Evolutionary conservation across 495 filamentous ascomycete species (phyloP).

Genomic region (Daldinia caldariorum): DNA sequence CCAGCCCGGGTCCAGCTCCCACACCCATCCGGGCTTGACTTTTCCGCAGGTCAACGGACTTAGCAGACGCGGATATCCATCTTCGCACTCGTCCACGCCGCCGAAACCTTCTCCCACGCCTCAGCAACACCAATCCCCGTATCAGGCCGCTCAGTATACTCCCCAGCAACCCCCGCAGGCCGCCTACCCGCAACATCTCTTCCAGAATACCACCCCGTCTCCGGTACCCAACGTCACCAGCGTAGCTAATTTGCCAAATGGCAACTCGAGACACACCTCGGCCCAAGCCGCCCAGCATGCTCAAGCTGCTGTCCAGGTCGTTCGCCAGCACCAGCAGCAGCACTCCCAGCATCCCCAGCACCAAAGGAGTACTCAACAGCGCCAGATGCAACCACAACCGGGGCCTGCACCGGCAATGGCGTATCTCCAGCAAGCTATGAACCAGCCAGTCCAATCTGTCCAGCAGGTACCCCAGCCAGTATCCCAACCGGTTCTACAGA

Average conservation of each 20-base stretch:
- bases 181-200: slow-evolving; percentile 50
- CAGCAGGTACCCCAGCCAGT: slow-evolving; percentile 45
- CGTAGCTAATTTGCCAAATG: slow-evolving; percentile 51
- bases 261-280: slow-evolving; percentile 48
- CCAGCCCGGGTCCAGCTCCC: slow-evolving; percentile 49
- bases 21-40: slow-evolving; percentile 51
- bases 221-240: slow-evolving; percentile 51
- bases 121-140: slow-evolving; percentile 56
- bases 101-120: slow-evolving; percentile 58
- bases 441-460: slow-evolving; percentile 48
- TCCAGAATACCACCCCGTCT: slow-evolving; percentile 49
- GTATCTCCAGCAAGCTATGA: slow-evolving; percentile 49
- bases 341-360: slow-evolving; percentile 42
- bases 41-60: slow-evolving; percentile 46
- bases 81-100: slow-evolving; percentile 52
- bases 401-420: slow-evolving; percentile 37
- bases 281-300: slow-evolving; percentile 51
- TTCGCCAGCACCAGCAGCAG: slow-evolving; percentile 47
- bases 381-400: slow-evolving; percentile 45
- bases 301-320: slow-evolving; percentile 52
- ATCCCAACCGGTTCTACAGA: slow-evolving; percentile 43
- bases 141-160: slow-evolving; percentile 53
- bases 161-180: slow-evolving; percentile 48
- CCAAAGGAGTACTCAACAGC: slow-evolving; percentile 38
- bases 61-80: slow-evolving; percentile 45